Percentiles rank a stretch among this genome's conserved stretches.
phyloP scores from a whole-genome alignment of 2,329 filamentous ascomycete species.

The Polytolypa hystricis region DNA sequence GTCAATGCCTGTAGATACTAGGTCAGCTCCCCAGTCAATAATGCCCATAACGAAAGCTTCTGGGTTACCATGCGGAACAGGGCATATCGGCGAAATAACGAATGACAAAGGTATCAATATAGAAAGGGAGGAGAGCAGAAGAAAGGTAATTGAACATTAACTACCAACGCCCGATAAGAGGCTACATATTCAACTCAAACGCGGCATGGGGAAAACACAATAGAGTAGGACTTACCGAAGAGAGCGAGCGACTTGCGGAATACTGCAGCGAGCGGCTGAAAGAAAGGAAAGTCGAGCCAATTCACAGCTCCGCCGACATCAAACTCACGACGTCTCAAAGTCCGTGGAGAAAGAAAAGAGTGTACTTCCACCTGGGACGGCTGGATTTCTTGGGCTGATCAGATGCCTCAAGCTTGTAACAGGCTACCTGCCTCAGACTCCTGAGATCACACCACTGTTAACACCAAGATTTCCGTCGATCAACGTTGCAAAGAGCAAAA shows the following conservation, averaged over 20 bases:
- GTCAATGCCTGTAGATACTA: neutral
- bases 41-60: no score
- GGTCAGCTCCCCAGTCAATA: constrained; percentile 1
- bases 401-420: neutral
- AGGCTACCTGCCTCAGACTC: constrained; percentile 1
- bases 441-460: no score
- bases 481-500: constrained; percentile 1
- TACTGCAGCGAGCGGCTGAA: neutral
- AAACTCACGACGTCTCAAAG: constrained; percentile 18
- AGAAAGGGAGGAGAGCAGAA: neutral
- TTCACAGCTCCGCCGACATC: constrained; percentile 14
- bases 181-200: no score
- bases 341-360: neutral
- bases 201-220: neutral
- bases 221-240: neutral
- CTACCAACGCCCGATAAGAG: no score
- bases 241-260: neutral
- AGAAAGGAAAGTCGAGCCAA: neutral
- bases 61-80: no score
- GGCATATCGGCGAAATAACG: no score
- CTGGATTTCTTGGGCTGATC: neutral
- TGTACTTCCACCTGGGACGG: no score
- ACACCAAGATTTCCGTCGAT: no score
- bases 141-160: neutral
- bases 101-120: no score